Base-by-base conservation (phyloP, 1,284 basidiomycete genomes). In the Ganoderma leucocontextum region DNA sequence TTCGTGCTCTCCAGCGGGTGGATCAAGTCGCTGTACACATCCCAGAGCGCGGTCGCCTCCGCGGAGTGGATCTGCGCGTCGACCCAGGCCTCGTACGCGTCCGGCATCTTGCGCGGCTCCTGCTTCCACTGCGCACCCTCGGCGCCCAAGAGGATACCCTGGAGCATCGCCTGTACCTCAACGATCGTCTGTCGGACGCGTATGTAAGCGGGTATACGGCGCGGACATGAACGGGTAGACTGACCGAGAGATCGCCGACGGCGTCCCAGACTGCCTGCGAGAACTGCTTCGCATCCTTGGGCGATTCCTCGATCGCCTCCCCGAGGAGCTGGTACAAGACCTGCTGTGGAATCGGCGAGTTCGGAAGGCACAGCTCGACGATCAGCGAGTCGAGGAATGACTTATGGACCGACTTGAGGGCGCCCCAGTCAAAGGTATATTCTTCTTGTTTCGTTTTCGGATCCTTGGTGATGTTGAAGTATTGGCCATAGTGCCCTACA, bases 381-480 rank as follows among this genome's bases (percentile, higher is more conserved):
- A 94, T 85, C 66, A 94, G 91, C 1, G 91, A 92, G 77, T 94
- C 93, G 55, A 94, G 77, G 80, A 92, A 94, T 2, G 92, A 94
- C 72, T 85, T 85, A 74, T 91, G 88, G 47, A 89, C 87, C 35
- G 83, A 81, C 71, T 87, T 87, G 64, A 93, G 78, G 57, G 82
- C 82, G 9, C 77, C 80, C 84, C 85, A 89, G 72, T 93, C 89
- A 76, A 94, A 94, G 7, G 84, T 79, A 57, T 87, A 78, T 63
- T 83, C 83, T 17, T 83, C 79, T 9, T 71, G 36, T 5, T 65
- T 63, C 7, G 80, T 80, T 3, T 80, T 79, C 0, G 75, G 75
- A 55, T 84, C 82, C 19, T 79, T 75, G 22, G 73, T 74, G 13
- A 76, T 76, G 76, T 88, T 91, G 83, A 94, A 94, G 75, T 90